Evolutionary conservation across 2,329 filamentous ascomycete genomes (phyloP), one percentile per base, ranked within the genome.

Genomic region (Pyrenochaeta sp.): DNA sequence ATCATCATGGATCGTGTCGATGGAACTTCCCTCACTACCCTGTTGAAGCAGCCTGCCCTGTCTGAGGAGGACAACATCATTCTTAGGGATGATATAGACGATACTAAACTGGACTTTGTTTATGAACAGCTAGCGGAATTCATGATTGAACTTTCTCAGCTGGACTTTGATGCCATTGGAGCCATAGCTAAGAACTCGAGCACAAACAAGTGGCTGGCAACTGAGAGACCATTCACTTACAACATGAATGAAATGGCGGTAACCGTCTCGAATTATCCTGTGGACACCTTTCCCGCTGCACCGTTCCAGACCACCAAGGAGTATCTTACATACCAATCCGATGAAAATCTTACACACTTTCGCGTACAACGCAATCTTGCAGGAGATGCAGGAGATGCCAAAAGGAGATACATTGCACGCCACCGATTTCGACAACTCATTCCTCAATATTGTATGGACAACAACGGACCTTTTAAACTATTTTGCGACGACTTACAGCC

Each of bases 401-500:
- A 61, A 37, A 44, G 60, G 27, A 64, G 65, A 39, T 71, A 61
- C 45, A 57, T 68, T 23, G 55, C 61, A 36, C 55, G 60, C 20
- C 56, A 60, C 48, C 44, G 49, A 27, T 57, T 68, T 48, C 47
- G 50, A 40, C 36, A 56, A 30, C 39, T 58, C 17, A 47, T 64
- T 7, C 49, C 54, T 4, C 35, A 42, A 10, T 61, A 67, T 47
- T 56, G 51, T 17, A n/a, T 54, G 23, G 37, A 72, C 21, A 61
- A 77, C 31, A 27, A 42, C 15, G 71, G 75, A 7, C 75, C 69
- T 23, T 80, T 77, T 61, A 63, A 67, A 51, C 63, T 69, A 41
- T 80, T 75, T 60, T 78, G 74, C 51, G 74, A 78, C 50, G 76
- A 79, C 54, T 39, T 80, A n/a, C 69, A 67, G 27, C 73, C 75